phyloP scores from a whole-genome alignment of 768 basidiomycete genomes.

The Tephrocybe rancida region DNA sequence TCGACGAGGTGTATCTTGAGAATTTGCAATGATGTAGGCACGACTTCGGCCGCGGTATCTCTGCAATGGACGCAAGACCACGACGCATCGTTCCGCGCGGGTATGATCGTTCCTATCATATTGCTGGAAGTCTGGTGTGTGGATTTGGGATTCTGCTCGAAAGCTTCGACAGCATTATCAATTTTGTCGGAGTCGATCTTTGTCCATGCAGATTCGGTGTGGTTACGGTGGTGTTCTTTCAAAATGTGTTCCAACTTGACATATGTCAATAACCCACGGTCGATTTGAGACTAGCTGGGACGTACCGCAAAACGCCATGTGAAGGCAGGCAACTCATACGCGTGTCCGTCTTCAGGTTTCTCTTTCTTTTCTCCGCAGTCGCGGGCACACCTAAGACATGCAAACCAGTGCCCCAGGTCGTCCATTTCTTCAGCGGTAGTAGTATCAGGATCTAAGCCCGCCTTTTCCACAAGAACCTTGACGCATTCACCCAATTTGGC shows the following conservation, averaged over 20 bases:
- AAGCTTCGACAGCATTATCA: conserved; percentile 3
- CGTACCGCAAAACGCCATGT: conserved; percentile 23
- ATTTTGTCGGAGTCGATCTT: conserved; percentile 1
- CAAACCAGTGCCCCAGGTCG: conserved; percentile 17
- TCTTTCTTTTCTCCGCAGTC: neutral
- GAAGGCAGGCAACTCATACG: conserved; percentile 9
- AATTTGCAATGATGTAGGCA: conserved; percentile 24
- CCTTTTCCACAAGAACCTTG: conserved; percentile 34
- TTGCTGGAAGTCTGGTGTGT: neutral
- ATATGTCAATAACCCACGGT: too few relatives aligned
- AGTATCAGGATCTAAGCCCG: conserved; percentile 39
- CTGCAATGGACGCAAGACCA: conserved; percentile 44
- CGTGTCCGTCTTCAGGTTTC: neutral
- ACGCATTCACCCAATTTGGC: conserved; percentile 28
- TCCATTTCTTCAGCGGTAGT: conserved; percentile 25
- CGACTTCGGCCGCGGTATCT: conserved; percentile 38
- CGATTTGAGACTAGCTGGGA: too few relatives aligned
- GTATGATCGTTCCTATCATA: neutral
- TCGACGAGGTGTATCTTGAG: conserved; percentile 33
- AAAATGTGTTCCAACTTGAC: conserved; percentile 13
- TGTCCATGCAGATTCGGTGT: neutral
- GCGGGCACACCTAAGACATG: conserved; percentile 16
- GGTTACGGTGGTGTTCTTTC: neutral
- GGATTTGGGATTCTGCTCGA: neutral
- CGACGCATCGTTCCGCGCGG: neutral